These are phyloP conservation scores for Pyrenula massariospora DNA, from an alignment of 495 filamentous ascomycete genomes.

Conservation along the genomic window DNA sequence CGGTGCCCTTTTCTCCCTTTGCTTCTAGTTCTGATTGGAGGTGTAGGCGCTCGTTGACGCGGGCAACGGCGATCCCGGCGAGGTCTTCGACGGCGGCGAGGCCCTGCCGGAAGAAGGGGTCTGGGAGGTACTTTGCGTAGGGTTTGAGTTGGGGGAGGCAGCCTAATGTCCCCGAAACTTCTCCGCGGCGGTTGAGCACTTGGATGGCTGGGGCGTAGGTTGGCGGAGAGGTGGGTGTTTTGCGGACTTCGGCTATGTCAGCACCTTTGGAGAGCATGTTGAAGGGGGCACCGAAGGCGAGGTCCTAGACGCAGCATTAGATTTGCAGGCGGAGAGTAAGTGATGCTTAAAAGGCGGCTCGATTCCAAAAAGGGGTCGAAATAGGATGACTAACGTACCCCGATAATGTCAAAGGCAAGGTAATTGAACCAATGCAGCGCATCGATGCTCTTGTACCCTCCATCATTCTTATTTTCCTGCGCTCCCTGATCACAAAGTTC, in stretches of 20 bases:
- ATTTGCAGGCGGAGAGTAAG: too few relatives aligned
- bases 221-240: conserved; percentile 26
- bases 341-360: too few relatives aligned
- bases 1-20: conserved; percentile 32
- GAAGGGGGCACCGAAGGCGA: conserved; percentile 43
- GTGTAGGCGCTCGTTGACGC: conserved; percentile 62
- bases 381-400: conserved; percentile 14
- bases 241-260: conserved; percentile 51
- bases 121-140: conserved; percentile 39
- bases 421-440: conserved; percentile 91
- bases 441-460: conserved; percentile 52
- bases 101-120: conserved; percentile 39
- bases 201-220: conserved; percentile 39
- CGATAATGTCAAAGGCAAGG: conserved; percentile 87
- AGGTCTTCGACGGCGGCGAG: conserved; percentile 36
- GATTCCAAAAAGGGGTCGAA: neutral
- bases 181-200: conserved; percentile 43
- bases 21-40: conserved; percentile 53
- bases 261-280: conserved; percentile 39
- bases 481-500: conserved; percentile 8
- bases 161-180: conserved; percentile 39
- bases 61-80: conserved; percentile 60
- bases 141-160: conserved; percentile 33
- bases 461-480: conserved; percentile 24
- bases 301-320: conserved; percentile 15